Evolutionary conservation across 1,139 yeast genomes (phyloP), one percentile per base, ranked within the genome.

Genomic region (Debaryomyces subglobosus): DNA sequence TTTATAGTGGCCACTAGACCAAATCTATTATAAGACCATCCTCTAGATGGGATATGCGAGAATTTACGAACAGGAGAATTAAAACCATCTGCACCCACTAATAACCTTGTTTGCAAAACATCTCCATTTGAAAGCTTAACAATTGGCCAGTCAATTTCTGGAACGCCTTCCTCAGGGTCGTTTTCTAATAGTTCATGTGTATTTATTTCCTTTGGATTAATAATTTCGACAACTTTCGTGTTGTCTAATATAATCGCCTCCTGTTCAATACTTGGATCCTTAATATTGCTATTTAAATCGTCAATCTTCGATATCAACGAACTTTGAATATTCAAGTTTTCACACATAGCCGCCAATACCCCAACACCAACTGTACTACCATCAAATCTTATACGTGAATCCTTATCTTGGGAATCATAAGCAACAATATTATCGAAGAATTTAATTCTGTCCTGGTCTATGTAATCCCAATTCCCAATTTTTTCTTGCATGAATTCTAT

Each of bases 71-170:
- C 99, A 0, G 97, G 97, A 0, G 98, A 91, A 66, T 92, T 90
- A 64, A 85, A 90, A 0, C 99, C 99, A 65, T 94, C 99, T 18
- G 97, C 96, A 8, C 99, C 99, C 12, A 92, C 83, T 33, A 94
- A 74, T 21, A 94, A 73, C 51, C 97, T 74, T 0, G 97, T 80
- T 58, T 81, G 81, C 44, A 86, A 71, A 13, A 63, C 57, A 13
- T 79, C 78, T 1, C 97, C 97, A 52, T 82, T 79, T 20, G 83
- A 82, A 18, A 94, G 72, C 23, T 79, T 76, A 3, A 94, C 84
- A 5, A 84, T 65, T 0, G 98, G 98, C 96, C 97, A 90, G 45
- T 82, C 82, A 39, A 71, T 62, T 6, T 61, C 55, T 37, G 73
- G 67, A 4, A 60, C 56, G 6, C 63, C 69, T 37, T 56, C 65